These are phyloP conservation scores for Elsinoe necatrix DNA, from an alignment of 2,329 filamentous ascomycete genomes.

Conservation along the genomic window DNA sequence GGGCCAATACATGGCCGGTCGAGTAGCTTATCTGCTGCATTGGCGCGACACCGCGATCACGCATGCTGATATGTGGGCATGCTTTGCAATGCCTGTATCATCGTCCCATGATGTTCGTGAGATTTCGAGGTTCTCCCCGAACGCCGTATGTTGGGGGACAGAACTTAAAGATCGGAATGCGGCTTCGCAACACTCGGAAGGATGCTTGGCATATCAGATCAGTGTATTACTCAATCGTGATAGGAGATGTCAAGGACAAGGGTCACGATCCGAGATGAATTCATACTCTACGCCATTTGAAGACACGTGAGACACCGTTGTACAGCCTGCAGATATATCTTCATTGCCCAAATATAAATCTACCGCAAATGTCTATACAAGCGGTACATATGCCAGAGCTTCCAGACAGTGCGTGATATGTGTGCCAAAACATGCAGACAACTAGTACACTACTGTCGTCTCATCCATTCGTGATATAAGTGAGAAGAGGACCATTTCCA, in stretches of 20 bases:
- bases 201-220: conserved; percentile 1
- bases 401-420: background rate
- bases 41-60: background rate
- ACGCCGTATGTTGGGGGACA: too few relatives aligned
- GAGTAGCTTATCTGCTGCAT: conserved; percentile 9
- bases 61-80: background rate
- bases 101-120: background rate
- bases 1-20: conserved; percentile 73
- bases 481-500: background rate
- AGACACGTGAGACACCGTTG: background rate
- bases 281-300: too few relatives aligned
- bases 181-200: background rate
- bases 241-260: background rate
- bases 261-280: too few relatives aligned
- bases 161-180: background rate
- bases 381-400: background rate
- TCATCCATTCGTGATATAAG: background rate
- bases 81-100: background rate
- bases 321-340: background rate
- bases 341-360: background rate
- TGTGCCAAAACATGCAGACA: background rate
- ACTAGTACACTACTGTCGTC: conserved; percentile 8
- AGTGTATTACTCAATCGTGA: background rate
- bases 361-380: background rate
- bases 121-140: background rate